phyloP scores from a whole-genome alignment of 2,329 filamentous ascomycete genomes.

The Zopfia rhizophila region DNA sequence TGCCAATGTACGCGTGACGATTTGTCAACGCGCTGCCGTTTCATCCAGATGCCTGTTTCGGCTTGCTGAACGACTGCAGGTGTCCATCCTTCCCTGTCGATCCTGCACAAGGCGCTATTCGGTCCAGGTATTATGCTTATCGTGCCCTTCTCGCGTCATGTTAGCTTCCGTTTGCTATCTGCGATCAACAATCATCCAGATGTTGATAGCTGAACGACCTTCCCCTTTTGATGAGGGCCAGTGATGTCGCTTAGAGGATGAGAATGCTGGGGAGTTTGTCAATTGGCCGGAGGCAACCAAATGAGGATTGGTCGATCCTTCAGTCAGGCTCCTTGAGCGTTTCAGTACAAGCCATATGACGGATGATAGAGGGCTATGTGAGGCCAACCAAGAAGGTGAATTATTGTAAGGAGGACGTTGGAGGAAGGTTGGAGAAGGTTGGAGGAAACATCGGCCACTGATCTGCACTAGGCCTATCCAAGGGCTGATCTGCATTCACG shows the following conservation, averaged over 20 bases:
- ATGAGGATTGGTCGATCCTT: not conserved
- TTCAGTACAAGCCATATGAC: too few relatives aligned
- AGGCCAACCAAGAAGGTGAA: too few relatives aligned
- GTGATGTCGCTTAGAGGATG: conserved; percentile 16
- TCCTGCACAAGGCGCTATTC: conserved; percentile 17
- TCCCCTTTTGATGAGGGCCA: conserved; percentile 22
- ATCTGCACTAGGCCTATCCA: conserved; percentile 3
- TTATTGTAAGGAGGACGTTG: too few relatives aligned
- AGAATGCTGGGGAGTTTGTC: not conserved
- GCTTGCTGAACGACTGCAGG: conserved; percentile 21
- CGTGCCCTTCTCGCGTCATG: conserved; percentile 12
- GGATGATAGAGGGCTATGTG: too few relatives aligned
- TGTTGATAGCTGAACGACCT: conserved; percentile 19
- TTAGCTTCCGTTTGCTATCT: conserved; percentile 14
- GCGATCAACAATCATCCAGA: conserved; percentile 7
- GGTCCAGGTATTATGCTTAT: conserved; percentile 24
- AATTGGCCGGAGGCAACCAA: conserved; percentile 14
- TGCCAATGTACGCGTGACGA: conserved; percentile 21
- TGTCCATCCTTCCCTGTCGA: conserved; percentile 23
- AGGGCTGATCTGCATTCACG: too few relatives aligned
- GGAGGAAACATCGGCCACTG: too few relatives aligned
- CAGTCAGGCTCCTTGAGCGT: not conserved
- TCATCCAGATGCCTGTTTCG: conserved; percentile 27
- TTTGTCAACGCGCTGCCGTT: conserved; percentile 23
- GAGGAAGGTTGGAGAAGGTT: conserved; percentile 3